Evolutionary conservation across 768 basidiomycete genomes (phyloP), one percentile per base, ranked within the genome.

Genomic region (Paxillus ammoniavirescens): DNA sequence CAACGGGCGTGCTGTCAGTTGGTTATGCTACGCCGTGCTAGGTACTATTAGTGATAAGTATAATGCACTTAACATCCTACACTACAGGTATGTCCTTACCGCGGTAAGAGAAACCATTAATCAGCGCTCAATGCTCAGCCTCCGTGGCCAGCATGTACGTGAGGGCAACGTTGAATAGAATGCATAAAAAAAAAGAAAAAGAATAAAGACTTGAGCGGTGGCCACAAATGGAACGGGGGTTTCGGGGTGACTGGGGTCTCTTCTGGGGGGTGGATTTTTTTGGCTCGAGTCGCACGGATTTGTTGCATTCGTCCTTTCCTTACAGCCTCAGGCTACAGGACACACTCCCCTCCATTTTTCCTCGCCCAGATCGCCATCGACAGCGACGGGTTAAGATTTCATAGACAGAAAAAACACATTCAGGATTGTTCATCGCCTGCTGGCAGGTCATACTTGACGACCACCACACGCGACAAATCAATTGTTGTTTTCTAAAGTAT

Each of bases 381-480:
- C 63, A 69, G 74, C 73, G 71, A 67, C 73, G 69, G 73, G 68
- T 49, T 47, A 60, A 50, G 53, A 48, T 63, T 62, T 57, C 71
- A 69, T 78, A 78, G 75, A 78, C 69, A 64, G 67, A 61, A 67
- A 66, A 56, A 55, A 63, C 63, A 65, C 73, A 71, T 75, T 75
- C 77, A 79, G 75, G 75, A 77, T 76, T 81, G 77, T 80, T 81
- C 77, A 74, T 81, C 79, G 84, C 87, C 88, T 89, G 88, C 88
- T 87, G 88, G 88, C 88, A 89, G 88, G 88, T 89, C 87, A 82
- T 80, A 83, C 77, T 82, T 86, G 79, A 88, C 85, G 86, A 87
- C 87, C 83, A 83, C 79, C 82, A 73, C 83, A 79, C 82, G 77
- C 83, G 77, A 79, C 74, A 77, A 73, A 75, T 75, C 73, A 60